Percentiles rank a stretch among this genome's conserved stretches.
Evolutionary conservation across 176 grass and related monocot genomes (phyloP).

Genomic region (Poa annua): DNA sequence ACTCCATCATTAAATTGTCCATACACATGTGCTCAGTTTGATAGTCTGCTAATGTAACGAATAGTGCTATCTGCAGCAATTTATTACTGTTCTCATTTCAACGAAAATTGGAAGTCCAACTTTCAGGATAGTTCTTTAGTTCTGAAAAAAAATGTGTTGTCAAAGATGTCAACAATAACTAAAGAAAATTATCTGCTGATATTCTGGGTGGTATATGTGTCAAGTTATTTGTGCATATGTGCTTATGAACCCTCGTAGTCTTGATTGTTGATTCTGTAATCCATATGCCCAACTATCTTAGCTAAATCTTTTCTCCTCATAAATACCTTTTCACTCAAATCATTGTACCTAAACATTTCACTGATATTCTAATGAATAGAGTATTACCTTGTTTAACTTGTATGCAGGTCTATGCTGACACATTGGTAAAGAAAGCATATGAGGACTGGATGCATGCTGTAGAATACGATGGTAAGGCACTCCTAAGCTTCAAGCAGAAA

Average conservation of each 20-base stretch:
- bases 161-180: not conserved
- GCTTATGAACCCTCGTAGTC: not conserved
- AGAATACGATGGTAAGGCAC: conserved; percentile 93
- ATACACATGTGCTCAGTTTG: conserved; percentile 11
- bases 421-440: conserved; percentile 84
- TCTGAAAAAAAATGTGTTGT: not conserved
- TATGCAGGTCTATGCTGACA: conserved; percentile 65
- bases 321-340: not conserved
- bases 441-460: conserved; percentile 87
- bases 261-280: not conserved
- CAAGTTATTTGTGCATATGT: conserved; percentile 34
- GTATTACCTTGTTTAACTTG: conserved; percentile 19
- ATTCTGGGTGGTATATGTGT: conserved; percentile 10
- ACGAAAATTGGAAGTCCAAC: not conserved
- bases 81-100: conserved; percentile 14
- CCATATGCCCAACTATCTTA: not conserved
- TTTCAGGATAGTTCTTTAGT: conserved; percentile 9
- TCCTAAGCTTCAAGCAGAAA: conserved; percentile 83
- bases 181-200: not conserved
- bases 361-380: conserved; percentile 17
- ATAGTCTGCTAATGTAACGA: conserved; percentile 23
- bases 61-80: not conserved
- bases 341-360: conserved; percentile 2
- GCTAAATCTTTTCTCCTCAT: conserved; percentile 7
- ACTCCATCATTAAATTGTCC: not conserved